A percentile compares a stretch with the other conserved stretches of the same genome.
Conservation (phyloP, 176 grass and related monocot species). For the Aegilops sharonensis region DNA sequence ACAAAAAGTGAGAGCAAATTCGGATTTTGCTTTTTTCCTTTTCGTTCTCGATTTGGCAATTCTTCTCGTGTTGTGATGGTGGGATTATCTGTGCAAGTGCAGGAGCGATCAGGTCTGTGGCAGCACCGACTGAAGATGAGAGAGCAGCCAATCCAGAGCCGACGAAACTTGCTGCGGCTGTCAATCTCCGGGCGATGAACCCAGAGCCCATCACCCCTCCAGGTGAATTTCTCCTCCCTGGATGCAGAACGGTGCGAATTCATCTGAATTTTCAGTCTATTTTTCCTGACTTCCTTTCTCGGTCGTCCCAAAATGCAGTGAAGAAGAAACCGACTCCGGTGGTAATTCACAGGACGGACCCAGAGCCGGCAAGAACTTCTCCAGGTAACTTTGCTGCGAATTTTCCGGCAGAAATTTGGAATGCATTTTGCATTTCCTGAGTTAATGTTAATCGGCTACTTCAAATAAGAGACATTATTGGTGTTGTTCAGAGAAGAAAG, state of each 20-base stretch:
- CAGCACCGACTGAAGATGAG: not conserved
- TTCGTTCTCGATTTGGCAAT: not conserved
- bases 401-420: not conserved
- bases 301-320: constrained; percentile 34
- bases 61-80: constrained; percentile 4
- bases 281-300: not conserved
- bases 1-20: constrained; percentile 33
- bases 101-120: constrained; percentile 4
- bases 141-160: constrained; percentile 16
- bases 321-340: constrained; percentile 49
- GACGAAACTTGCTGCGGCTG: constrained; percentile 15
- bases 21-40: not conserved
- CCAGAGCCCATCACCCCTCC: constrained; percentile 35
- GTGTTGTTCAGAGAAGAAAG: constrained; percentile 57
- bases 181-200: constrained; percentile 39
- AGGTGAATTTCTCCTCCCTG: constrained; percentile 37
- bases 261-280: not conserved
- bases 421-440: not conserved
- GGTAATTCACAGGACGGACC: constrained; percentile 33
- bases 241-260: constrained; percentile 15
- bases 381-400: constrained; percentile 33
- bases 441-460: not conserved
- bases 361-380: constrained; percentile 36
- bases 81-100: not conserved
- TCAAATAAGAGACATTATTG: not conserved